phyloP scores from a whole-genome alignment of 345 rosid species.

The Aethionema arabicum region DNA sequence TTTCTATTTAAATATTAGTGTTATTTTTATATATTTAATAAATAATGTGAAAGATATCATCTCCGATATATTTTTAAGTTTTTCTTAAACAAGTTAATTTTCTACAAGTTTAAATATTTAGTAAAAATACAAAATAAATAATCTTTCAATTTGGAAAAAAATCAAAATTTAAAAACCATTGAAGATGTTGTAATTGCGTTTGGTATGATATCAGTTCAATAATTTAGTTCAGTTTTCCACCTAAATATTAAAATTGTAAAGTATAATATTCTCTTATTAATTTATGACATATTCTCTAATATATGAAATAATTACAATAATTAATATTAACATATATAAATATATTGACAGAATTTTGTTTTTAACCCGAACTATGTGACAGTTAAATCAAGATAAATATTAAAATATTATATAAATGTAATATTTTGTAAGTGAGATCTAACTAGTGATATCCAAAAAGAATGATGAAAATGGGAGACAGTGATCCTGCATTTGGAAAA shows the following conservation, averaged over 20 bases:
- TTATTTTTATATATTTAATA: too few relatives aligned
- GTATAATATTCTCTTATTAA: not conserved
- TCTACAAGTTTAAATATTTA: too few relatives aligned
- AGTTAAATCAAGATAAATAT: not conserved
- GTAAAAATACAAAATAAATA: not conserved
- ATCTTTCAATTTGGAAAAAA: too few relatives aligned
- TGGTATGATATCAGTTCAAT: not conserved
- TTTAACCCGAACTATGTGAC: too few relatives aligned
- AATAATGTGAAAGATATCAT: not conserved
- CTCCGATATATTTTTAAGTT: too few relatives aligned
- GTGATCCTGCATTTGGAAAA: constrained; percentile 44
- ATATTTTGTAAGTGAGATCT: not conserved
- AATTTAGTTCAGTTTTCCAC: not conserved
- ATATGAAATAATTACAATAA: not conserved
- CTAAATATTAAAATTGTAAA: not conserved
- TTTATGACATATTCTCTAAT: not conserved
- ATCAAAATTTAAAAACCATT: too few relatives aligned
- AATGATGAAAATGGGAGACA: constrained; percentile 32
- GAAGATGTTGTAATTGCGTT: too few relatives aligned
- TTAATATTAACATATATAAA: not conserved
- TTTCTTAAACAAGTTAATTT: too few relatives aligned
- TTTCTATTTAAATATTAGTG: too few relatives aligned
- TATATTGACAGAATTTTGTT: too few relatives aligned
- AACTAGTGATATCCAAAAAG: not conserved
- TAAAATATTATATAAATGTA: not conserved